phyloP scores from a whole-genome alignment of 495 filamentous ascomycete genomes.

The Aspergillus haitiensis region DNA sequence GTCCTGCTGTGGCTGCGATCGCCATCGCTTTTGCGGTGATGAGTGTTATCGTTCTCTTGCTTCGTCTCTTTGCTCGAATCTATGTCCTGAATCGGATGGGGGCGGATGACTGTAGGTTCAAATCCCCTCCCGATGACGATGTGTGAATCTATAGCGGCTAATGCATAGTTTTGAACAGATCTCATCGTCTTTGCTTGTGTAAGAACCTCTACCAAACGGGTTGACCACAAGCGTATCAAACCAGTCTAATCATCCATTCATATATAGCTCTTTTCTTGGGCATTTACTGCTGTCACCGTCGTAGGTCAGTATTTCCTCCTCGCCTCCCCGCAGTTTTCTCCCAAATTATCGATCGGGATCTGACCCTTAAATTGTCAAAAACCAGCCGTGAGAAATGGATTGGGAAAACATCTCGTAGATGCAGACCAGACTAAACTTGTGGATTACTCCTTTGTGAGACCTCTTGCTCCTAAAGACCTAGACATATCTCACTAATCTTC shows the following conservation, averaged over 20 bases:
- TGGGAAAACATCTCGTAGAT: conserved; percentile 34
- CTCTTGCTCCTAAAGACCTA: not conserved
- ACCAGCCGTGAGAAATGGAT: conserved; percentile 36
- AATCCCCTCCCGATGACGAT: not conserved
- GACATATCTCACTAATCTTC: not conserved
- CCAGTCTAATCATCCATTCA: conserved; percentile 16
- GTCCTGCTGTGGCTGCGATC: conserved; percentile 33
- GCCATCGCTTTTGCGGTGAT: conserved; percentile 37
- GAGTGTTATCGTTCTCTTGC: conserved; percentile 36
- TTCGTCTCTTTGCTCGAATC: conserved; percentile 40
- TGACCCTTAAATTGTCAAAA: conserved; percentile 9
- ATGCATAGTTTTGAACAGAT: conserved; percentile 23
- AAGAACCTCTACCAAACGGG: conserved; percentile 16
- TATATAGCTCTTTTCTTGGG: conserved; percentile 35
- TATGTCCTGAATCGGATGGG: conserved; percentile 38
- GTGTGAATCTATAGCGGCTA: not conserved
- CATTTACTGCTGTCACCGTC: conserved; percentile 38
- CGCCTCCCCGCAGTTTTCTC: too few species aligned
- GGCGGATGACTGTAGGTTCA: conserved; percentile 39
- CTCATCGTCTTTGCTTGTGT: conserved; percentile 41
- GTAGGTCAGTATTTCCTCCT: conserved; percentile 28
- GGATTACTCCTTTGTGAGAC: conserved; percentile 36
- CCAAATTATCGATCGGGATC: not conserved
- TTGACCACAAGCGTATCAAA: too few species aligned
- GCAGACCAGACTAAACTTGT: conserved; percentile 24